Conservation (phyloP, 345 rosid genomes). For the Viola odorata region DNA sequence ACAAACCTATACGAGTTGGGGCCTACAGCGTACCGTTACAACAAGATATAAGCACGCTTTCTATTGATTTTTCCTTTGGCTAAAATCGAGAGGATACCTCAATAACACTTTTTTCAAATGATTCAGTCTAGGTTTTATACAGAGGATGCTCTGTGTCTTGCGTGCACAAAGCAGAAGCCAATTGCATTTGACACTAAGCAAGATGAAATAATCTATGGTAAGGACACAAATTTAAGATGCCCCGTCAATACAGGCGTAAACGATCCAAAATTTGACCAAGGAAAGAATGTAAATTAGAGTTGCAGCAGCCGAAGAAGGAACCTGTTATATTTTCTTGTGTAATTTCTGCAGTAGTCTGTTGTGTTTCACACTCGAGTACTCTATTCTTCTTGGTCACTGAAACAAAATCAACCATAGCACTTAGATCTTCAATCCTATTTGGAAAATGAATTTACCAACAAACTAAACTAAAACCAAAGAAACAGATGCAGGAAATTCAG, state of each 20-base stretch:
- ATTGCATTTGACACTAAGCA: too few relatives aligned
- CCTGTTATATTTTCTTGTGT: conserved; percentile 4
- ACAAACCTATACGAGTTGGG: not conserved
- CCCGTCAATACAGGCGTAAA: too few relatives aligned
- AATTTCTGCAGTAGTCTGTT: conserved; percentile 4
- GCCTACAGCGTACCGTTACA: not conserved
- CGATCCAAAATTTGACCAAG: too few relatives aligned
- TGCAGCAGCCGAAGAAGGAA: conserved; percentile 7
- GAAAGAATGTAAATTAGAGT: not conserved
- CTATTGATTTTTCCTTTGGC: too few relatives aligned
- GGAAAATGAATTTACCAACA: not conserved
- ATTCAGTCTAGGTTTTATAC: too few relatives aligned
- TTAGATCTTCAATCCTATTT: not conserved
- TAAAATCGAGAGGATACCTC: too few relatives aligned
- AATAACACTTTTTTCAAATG: too few relatives aligned
- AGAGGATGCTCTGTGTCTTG: too few relatives aligned
- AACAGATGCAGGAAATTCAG: too few relatives aligned
- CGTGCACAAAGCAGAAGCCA: too few relatives aligned
- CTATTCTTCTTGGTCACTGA: conserved; percentile 14
- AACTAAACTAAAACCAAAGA: not conserved
- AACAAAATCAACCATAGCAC: conserved; percentile 5
- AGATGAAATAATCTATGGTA: too few relatives aligned
- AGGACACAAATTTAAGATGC: too few relatives aligned
- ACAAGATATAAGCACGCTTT: not conserved
- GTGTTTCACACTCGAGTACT: not conserved